phyloP scores from a whole-genome alignment of 345 rosid genomes.

The Populus nigra region DNA sequence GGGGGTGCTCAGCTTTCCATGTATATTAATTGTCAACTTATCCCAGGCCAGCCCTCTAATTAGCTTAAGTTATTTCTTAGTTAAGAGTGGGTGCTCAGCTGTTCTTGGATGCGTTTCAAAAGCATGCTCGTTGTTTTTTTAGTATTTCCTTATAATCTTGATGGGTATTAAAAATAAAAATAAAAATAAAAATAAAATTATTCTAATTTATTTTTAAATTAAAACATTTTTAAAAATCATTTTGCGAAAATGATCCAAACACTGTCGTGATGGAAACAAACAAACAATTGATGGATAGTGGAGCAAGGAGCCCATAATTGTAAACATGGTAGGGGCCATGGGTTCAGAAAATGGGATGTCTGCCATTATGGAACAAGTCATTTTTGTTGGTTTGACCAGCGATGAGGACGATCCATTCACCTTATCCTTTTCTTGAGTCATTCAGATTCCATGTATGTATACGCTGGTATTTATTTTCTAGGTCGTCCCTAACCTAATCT shows the following conservation, averaged over 20 bases:
- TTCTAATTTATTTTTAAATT: too few relatives aligned
- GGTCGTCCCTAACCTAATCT: background rate
- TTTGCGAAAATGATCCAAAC: too few relatives aligned
- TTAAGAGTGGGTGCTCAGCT: too few relatives aligned
- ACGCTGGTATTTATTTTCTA: background rate
- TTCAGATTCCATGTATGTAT: background rate
- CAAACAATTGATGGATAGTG: background rate
- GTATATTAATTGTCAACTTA: background rate
- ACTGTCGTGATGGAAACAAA: conserved; percentile 23
- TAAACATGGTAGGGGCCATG: conserved; percentile 23
- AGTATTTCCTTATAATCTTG: too few relatives aligned
- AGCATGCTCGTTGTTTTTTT: too few relatives aligned
- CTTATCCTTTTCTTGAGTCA: background rate
- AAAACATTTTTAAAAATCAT: too few relatives aligned
- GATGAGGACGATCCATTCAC: conserved; percentile 6
- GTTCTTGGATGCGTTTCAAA: too few relatives aligned
- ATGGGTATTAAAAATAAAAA: too few relatives aligned
- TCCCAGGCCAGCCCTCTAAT: background rate
- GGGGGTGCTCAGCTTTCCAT: background rate
- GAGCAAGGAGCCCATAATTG: conserved; percentile 19
- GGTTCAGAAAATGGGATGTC: conserved; percentile 41
- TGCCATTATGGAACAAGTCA: conserved; percentile 31
- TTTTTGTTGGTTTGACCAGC: conserved; percentile 16
- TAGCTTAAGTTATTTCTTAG: background rate
- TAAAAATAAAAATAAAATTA: too few relatives aligned